These are phyloP conservation scores for Termitomyces sp. DNA, from an alignment of 768 basidiomycete species.

Conservation along the genomic window DNA sequence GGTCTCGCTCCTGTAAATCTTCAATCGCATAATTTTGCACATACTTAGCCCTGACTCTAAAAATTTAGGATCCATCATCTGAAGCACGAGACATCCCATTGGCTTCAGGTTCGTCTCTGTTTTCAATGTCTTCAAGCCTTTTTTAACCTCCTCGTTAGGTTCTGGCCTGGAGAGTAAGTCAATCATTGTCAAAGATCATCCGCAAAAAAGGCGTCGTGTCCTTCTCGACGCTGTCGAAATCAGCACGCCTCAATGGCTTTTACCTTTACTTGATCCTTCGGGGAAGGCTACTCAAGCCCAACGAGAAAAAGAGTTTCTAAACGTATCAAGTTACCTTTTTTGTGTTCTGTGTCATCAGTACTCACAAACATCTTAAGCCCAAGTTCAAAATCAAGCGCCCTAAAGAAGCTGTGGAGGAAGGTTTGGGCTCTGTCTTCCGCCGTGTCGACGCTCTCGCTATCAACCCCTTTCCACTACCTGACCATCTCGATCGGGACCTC, in stretches of 20 bases:
- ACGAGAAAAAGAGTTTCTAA: constrained; percentile 2
- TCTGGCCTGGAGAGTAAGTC: background rate
- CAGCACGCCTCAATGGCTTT: background rate
- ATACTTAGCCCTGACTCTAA: background rate
- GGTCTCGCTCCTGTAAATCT: background rate
- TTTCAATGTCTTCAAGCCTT: background rate
- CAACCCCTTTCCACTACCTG: background rate
- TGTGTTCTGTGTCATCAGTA: background rate
- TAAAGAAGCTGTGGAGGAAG: constrained; percentile 1
- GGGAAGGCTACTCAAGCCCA: background rate
- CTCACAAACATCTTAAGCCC: constrained; percentile 1
- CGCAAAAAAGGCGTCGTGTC: background rate
- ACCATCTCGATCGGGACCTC: background rate
- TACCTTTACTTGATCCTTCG: no score
- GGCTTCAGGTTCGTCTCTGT: background rate
- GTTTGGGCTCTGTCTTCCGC: constrained; percentile 4
- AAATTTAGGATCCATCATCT: background rate
- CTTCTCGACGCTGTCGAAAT: background rate
- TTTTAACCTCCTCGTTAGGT: background rate
- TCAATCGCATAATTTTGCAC: no score
- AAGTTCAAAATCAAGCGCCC: constrained; percentile 4
- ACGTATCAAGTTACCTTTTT: background rate
- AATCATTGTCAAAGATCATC: background rate
- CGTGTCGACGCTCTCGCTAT: constrained; percentile 8
- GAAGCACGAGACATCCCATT: no score